Conservation (phyloP, 2,329 filamentous ascomycete species). For the Colletotrichum liaoningense region DNA sequence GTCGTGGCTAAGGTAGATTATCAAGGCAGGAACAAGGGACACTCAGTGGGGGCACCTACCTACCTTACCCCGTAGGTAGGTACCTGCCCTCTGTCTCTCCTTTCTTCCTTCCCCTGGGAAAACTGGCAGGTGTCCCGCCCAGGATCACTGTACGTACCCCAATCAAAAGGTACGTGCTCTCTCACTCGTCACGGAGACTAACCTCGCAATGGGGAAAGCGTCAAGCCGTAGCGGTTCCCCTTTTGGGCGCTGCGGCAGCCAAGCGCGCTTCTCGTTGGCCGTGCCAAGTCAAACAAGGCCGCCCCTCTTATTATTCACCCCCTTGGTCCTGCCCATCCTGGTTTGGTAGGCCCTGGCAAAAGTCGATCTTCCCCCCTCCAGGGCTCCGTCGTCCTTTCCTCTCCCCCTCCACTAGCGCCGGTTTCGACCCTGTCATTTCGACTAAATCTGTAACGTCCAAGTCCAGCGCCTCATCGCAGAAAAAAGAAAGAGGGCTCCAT, state of each 20-base stretch:
- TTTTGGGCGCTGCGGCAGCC: constrained; percentile 27
- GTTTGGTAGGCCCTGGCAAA: too few species aligned
- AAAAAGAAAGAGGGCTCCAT: neutral
- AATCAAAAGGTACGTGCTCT: too few species aligned
- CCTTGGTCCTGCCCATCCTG: neutral
- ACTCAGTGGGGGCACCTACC: neutral
- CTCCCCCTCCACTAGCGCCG: constrained; percentile 16
- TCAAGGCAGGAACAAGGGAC: neutral
- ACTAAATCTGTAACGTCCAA: constrained; percentile 36
- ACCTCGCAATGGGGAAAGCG: constrained; percentile 8
- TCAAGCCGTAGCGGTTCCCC: constrained; percentile 29
- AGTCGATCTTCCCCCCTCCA: constrained; percentile 13
- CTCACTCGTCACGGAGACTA: constrained; percentile 5
- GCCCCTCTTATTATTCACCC: neutral
- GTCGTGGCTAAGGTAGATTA: neutral
- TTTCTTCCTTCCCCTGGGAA: neutral
- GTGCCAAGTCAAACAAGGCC: constrained; percentile 35
- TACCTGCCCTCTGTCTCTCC: neutral
- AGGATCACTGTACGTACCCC: neutral
- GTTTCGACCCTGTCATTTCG: constrained; percentile 33
- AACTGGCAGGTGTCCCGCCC: neutral
- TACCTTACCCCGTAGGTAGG: too few species aligned
- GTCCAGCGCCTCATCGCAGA: constrained; percentile 1
- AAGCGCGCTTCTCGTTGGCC: constrained; percentile 30
- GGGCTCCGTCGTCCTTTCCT: neutral